phyloP scores from a whole-genome alignment of 2,329 filamentous ascomycete species.

The Sporothrix sp. region DNA sequence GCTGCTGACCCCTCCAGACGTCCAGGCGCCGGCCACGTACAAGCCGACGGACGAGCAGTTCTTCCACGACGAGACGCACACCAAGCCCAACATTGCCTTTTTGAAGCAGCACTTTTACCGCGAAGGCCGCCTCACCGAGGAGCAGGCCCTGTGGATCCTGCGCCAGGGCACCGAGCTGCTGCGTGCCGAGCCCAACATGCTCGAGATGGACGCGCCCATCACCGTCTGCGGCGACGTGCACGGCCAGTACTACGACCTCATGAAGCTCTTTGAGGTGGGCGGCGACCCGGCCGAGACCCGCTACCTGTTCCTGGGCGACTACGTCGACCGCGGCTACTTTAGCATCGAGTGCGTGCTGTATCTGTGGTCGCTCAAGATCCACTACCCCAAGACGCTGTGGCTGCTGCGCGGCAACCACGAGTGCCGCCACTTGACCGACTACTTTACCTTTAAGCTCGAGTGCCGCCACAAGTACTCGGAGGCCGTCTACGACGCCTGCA shows the following conservation, averaged over 20 bases:
- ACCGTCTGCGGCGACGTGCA: conserved; percentile 98
- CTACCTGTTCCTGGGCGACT: conserved; percentile 95
- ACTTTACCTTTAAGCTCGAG: conserved; percentile 99
- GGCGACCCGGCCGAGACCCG: conserved; percentile 92
- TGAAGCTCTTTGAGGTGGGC: conserved; percentile 98
- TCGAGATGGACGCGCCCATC: conserved; percentile 99
- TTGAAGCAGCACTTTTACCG: conserved; percentile 98
- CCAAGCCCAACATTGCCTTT: conserved; percentile 87
- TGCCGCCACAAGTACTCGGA: conserved; percentile 99
- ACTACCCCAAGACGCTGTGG: conserved; percentile 97
- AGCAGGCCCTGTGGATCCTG: conserved; percentile 95
- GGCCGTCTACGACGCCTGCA: conserved; percentile 90
- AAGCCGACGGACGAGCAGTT: conserved; percentile 92
- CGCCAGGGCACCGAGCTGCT: conserved; percentile 78
- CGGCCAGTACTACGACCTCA: conserved; percentile 97
- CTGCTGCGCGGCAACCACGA: conserved; percentile 96
- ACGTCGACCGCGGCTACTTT: conserved; percentile 97
- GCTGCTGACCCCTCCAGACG: conserved; percentile 62
- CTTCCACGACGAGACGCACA: conserved; percentile 73
- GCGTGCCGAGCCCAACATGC: conserved; percentile 81
- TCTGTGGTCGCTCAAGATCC: conserved; percentile 96
- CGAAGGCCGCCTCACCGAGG: conserved; percentile 91
- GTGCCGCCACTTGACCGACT: conserved; percentile 96
- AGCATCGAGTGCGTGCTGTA: conserved; percentile 99
- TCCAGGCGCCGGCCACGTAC: conserved; percentile 91